These are phyloP conservation scores for Saxophila tyrrhenica DNA, from an alignment of 495 filamentous ascomycete genomes.

Conservation along the genomic window DNA sequence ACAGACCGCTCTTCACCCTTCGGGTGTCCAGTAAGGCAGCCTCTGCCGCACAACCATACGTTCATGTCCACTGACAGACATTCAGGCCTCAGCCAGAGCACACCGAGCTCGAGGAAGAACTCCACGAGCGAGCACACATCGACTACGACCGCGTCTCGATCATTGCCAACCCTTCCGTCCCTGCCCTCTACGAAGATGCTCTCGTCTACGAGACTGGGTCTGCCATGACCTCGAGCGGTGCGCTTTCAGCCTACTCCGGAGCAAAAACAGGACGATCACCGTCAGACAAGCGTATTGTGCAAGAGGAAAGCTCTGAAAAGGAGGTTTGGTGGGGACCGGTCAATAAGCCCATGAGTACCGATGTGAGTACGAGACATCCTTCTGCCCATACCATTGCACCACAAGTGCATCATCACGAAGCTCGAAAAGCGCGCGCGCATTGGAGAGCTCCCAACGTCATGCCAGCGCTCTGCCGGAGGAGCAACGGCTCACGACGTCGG, in stretches of 20 bases:
- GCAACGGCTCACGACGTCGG: not conserved
- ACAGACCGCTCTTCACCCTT: no score
- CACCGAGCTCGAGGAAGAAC: conserved; percentile 84
- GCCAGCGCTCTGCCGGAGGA: not conserved
- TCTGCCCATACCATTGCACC: not conserved
- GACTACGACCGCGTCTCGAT: conserved; percentile 98
- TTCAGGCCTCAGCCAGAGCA: conserved; percentile 40
- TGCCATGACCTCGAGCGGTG: conserved; percentile 89
- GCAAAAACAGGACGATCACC: conserved; percentile 96
- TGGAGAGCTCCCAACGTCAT: not conserved
- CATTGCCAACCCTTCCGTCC: conserved; percentile 81
- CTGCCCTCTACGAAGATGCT: conserved; percentile 97
- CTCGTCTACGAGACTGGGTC: conserved; percentile 96
- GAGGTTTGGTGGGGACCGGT: conserved; percentile 97
- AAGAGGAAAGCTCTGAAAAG: conserved; percentile 78
- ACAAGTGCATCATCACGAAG: not conserved
- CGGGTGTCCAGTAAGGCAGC: no score
- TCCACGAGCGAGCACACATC: conserved; percentile 97
- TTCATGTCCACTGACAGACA: no score
- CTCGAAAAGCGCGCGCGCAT: not conserved
- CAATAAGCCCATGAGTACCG: conserved; percentile 96
- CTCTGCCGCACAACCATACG: no score
- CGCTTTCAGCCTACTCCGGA: conserved; percentile 92
- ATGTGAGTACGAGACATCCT: conserved; percentile 53
- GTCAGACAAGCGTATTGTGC: conserved; percentile 90